A percentile compares a stretch with the other conserved stretches of the same genome.
These are phyloP conservation scores for Phaeosphaeriaceae sp. DNA, from an alignment of 2,329 filamentous ascomycete species.

Conservation along the genomic window DNA sequence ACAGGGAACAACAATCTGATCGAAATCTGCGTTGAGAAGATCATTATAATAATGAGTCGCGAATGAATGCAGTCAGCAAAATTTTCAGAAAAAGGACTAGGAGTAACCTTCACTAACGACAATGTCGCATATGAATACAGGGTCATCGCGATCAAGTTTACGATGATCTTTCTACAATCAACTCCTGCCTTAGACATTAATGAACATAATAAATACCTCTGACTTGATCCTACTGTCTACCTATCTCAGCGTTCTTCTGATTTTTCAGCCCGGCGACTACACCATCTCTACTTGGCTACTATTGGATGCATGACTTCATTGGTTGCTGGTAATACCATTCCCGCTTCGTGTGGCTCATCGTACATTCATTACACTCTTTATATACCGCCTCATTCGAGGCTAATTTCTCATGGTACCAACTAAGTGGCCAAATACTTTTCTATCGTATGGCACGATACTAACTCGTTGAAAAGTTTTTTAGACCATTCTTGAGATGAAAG, in stretches of 20 bases:
- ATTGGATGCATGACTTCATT: constrained; percentile 10
- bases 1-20: no score
- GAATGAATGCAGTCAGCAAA: no score
- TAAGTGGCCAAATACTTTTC: no score
- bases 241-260: background rate
- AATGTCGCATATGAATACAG: no score
- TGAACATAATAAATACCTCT: background rate
- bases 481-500: no score
- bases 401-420: constrained; percentile 1
- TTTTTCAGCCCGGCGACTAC: constrained; percentile 7
- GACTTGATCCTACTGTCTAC: no score
- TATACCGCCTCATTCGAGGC: constrained; percentile 7
- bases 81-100: no score
- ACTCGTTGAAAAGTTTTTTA: no score
- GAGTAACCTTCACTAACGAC: no score
- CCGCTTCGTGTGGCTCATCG: constrained; percentile 10
- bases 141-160: background rate
- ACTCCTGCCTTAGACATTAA: background rate
- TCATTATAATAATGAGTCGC: no score
- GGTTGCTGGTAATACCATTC: constrained; percentile 6
- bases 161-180: background rate
- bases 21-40: no score
- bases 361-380: constrained; percentile 7
- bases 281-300: constrained; percentile 15
- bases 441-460: no score